Evolutionary conservation across 495 filamentous ascomycete genomes (phyloP), one percentile per base, ranked within the genome.

Genomic region (Xylaria intraflava): DNA sequence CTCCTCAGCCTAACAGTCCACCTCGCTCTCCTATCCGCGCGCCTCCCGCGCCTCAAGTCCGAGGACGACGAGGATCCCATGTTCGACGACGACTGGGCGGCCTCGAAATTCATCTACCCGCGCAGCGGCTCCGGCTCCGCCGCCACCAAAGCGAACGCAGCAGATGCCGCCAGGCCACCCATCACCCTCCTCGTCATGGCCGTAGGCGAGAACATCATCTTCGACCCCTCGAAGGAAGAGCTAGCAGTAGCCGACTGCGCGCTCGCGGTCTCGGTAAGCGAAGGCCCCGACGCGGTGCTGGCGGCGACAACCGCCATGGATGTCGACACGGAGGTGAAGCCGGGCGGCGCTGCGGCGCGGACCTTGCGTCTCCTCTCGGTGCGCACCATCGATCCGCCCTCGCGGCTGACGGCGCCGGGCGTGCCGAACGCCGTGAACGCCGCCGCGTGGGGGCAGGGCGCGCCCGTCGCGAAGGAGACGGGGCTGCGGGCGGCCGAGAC

Each of bases 1-100:
- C 83, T 97, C 7, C 83, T 97, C 31, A 93, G 88, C 29, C 79
- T 97, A 30, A 95, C 93, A 1, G 94, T 89, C 2, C 90, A 97
- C 69, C 86, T 99, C 54, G 93, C 93, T n/a, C 87, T 99, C 26
- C 83, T 95, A 44, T 82, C 86, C 36, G 89, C 92, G 6, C 85
- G 86, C 51, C 81, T 97, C 2, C 93, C 93, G 16, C 79, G 83
- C 27, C 73, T 94, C 20, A 87, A 88, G 64, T 94, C 89, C 20
- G 83, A 90, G 62, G 77, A 77, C 49, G 90, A 95, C 65, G 93
- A 99, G 72, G 94, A 99, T 62, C 94, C 94, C 1, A 83, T 95
- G 61, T 97, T 99, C 75, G 86, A 96, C 75, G 94, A 99, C 72
- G 93, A 99, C 70, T 99, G 94, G 94, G 87, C 83, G 31, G 87